Percentiles rank a stretch among this genome's conserved stretches.
Conservation (phyloP, 129 eudicot genomes). For the Tagetes erecta region DNA sequence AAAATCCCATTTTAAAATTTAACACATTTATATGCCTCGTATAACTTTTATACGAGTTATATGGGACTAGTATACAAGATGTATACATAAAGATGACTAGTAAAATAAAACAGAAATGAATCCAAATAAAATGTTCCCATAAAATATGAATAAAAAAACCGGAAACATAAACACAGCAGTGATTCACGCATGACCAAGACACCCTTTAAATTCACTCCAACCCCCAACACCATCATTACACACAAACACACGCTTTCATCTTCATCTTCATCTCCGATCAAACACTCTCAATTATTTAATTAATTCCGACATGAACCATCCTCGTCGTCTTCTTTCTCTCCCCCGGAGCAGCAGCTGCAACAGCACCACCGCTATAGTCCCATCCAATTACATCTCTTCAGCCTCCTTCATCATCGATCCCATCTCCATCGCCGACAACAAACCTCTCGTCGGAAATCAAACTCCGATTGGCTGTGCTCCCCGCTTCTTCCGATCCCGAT, state of each 20-base stretch:
- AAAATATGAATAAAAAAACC: too few species aligned
- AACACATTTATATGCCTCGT: too few species aligned
- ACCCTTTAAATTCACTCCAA: conserved; percentile 41
- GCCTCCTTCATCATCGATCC: conserved; percentile 39
- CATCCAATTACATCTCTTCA: conserved; percentile 45
- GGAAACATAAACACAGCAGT: not conserved
- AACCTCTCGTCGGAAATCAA: conserved; percentile 32
- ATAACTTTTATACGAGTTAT: too few species aligned
- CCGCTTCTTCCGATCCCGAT: not conserved
- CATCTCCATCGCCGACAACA: conserved; percentile 5
- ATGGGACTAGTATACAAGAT: too few species aligned
- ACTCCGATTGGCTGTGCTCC: conserved; percentile 24
- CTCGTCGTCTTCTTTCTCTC: conserved; percentile 33
- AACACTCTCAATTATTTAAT: not conserved
- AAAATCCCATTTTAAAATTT: too few species aligned
- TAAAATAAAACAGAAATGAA: too few species aligned
- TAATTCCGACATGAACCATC: conserved; percentile 29
- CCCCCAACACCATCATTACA: conserved; percentile 51
- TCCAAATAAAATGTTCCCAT: too few species aligned
- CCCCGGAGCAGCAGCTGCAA: conserved; percentile 54
- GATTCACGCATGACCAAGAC: conserved; percentile 24
- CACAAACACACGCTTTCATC: too few species aligned
- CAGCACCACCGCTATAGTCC: conserved; percentile 48
- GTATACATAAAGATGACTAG: too few species aligned
- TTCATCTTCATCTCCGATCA: not conserved